Conservation (phyloP, 108 stramenopile genomes). For the Aurantiochytrium sp. region DNA sequence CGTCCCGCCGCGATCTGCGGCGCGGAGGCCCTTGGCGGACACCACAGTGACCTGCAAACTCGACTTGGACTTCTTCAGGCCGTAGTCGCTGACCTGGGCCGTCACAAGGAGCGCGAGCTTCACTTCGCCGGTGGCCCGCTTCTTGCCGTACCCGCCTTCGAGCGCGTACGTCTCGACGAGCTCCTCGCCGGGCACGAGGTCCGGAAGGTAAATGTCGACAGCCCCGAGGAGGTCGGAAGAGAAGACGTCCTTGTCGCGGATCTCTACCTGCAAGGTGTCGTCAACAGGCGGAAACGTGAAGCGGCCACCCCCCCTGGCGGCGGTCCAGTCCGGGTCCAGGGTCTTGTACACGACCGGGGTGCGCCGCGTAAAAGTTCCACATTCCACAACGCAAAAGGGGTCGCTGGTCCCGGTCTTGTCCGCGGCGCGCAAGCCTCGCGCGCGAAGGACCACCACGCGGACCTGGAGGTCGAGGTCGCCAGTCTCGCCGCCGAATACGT, state of each 20-base stretch:
- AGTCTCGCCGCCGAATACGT: not conserved
- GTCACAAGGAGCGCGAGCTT: not conserved
- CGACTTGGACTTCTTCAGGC: not conserved
- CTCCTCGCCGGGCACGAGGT: not conserved
- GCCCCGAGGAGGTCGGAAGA: not conserved
- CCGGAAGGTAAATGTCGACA: not conserved
- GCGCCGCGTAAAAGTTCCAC: not conserved
- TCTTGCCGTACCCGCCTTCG: not conserved
- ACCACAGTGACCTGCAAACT: slow-evolving; percentile 21
- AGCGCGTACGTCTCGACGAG: not conserved
- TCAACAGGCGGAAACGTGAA: slow-evolving; percentile 19
- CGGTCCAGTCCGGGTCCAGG: slow-evolving; percentile 17
- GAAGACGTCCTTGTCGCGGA: slow-evolving; percentile 14
- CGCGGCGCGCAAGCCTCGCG: not conserved
- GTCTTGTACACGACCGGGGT: slow-evolving; percentile 11
- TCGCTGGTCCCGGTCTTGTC: slow-evolving; percentile 17
- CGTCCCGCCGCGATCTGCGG: not conserved
- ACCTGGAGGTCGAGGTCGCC: not conserved
- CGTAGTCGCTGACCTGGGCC: not conserved
- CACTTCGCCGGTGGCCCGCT: not conserved
- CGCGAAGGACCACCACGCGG: not conserved
- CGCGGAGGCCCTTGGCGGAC: not conserved
- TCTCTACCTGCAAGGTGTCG: slow-evolving; percentile 3
- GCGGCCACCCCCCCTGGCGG: not conserved
- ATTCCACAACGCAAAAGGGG: not conserved